Evolutionary conservation across 2,329 filamentous ascomycete species (phyloP).

Genomic region (Aspergillus ochraceoroseus): DNA sequence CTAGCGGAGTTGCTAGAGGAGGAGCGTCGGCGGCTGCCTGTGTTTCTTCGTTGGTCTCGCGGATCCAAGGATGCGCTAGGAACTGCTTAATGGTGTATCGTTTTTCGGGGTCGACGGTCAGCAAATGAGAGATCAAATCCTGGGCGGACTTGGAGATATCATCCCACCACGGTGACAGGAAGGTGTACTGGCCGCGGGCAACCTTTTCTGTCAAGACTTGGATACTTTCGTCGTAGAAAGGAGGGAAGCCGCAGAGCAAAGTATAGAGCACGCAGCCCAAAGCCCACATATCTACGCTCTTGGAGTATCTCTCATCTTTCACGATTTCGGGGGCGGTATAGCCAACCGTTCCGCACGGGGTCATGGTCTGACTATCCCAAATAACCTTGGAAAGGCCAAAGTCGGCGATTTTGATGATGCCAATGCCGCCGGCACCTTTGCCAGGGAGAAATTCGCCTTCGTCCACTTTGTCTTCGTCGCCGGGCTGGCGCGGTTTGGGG

Average conservation of each 20-base stretch:
- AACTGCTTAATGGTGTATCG: constrained; percentile 92
- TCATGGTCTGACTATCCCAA: constrained; percentile 98
- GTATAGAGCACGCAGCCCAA: constrained; percentile 96
- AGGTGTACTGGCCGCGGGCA: constrained; percentile 92
- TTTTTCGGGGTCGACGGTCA: constrained; percentile 93
- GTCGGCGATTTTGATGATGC: constrained; percentile 93
- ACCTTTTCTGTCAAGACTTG: constrained; percentile 97
- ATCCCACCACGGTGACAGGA: constrained; percentile 98
- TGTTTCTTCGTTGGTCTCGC: constrained; percentile 62
- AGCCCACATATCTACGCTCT: constrained; percentile 99
- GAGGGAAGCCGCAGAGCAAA: constrained; percentile 91
- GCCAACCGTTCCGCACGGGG: constrained; percentile 95
- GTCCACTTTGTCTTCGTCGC: constrained; percentile 95
- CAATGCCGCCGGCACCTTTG: constrained; percentile 81
- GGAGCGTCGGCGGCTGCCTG: constrained; percentile 64
- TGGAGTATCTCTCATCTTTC: constrained; percentile 97
- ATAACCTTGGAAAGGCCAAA: constrained; percentile 97
- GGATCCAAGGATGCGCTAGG: constrained; percentile 90
- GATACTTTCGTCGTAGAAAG: constrained; percentile 98
- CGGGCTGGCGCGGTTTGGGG: constrained; percentile 74
- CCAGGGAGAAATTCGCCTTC: constrained; percentile 88
- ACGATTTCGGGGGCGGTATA: constrained; percentile 98
- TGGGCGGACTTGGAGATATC: constrained; percentile 94
- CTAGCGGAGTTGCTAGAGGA: constrained; percentile 63
- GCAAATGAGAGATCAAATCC: constrained; percentile 84